Conservation (phyloP, 352 stramenopile genomes). For the Phytophthora lateralis region DNA sequence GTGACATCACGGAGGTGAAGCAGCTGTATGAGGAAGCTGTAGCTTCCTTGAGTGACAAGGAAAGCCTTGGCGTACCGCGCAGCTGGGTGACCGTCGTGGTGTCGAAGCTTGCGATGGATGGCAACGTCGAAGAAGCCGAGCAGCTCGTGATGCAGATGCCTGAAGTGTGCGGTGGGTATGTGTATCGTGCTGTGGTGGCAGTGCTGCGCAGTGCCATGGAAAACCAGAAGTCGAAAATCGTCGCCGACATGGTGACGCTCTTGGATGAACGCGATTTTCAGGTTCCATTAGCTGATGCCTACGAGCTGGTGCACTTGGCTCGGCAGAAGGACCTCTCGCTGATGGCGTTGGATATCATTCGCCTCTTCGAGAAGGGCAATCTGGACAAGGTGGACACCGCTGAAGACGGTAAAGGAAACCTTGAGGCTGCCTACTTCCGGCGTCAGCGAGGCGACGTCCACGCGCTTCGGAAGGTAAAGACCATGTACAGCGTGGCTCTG, state of each 20-base stretch:
- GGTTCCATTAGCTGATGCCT: slow-evolving; percentile 47
- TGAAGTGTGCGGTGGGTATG: slow-evolving; percentile 40
- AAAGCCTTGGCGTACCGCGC: slow-evolving; percentile 40
- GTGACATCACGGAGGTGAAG: slow-evolving; percentile 39
- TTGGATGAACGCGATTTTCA: slow-evolving; percentile 51
- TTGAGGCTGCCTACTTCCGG: slow-evolving; percentile 28
- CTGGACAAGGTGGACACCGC: slow-evolving; percentile 31
- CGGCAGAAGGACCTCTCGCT: slow-evolving; percentile 42
- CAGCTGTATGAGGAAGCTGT: slow-evolving; percentile 57
- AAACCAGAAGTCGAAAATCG: slow-evolving; percentile 27
- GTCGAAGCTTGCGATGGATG: slow-evolving; percentile 42
- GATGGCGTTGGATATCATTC: slow-evolving; percentile 52
- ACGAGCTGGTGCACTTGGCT: slow-evolving; percentile 61
- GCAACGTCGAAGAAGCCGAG: slow-evolving; percentile 46
- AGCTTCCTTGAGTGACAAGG: slow-evolving; percentile 31
- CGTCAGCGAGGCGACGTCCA: slow-evolving; percentile 30
- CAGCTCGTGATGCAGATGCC: slow-evolving; percentile 47
- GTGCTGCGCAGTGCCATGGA: slow-evolving; percentile 47
- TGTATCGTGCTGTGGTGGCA: slow-evolving; percentile 46
- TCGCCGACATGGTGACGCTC: slow-evolving; percentile 40
- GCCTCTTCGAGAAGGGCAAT: slow-evolving; percentile 55
- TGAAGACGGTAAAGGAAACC: slow-evolving; percentile 35
- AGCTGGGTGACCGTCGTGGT: slow-evolving; percentile 56
- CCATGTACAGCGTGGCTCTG: slow-evolving; percentile 62
- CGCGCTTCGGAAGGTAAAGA: slow-evolving; percentile 51